These are phyloP conservation scores for Solanum pinnatisectum DNA, from an alignment of 257 asterid species.

Conservation along the genomic window DNA sequence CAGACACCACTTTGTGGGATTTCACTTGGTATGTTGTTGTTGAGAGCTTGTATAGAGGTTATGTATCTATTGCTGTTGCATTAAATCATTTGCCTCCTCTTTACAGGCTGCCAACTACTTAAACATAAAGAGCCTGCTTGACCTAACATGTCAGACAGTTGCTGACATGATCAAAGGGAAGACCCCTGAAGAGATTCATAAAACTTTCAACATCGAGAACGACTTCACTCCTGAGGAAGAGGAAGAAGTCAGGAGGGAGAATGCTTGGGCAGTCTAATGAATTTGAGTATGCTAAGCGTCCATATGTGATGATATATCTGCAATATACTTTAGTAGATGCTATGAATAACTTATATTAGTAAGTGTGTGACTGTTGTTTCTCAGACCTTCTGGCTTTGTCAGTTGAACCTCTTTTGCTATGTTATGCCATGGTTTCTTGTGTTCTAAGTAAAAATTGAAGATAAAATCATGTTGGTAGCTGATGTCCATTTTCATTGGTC, in stretches of 20 bases:
- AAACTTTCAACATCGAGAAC: conserved; percentile 45
- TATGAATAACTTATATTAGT: neutral
- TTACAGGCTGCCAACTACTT: conserved; percentile 67
- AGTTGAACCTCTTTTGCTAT: neutral
- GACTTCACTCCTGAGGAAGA: conserved; percentile 61
- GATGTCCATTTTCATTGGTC: neutral
- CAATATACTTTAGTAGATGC: neutral
- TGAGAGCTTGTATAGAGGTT: neutral
- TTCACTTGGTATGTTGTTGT: neutral
- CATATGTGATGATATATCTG: neutral
- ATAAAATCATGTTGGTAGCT: neutral
- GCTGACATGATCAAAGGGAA: conserved; percentile 65
- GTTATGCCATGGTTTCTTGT: neutral
- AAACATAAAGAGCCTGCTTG: conserved; percentile 52
- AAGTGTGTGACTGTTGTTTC: neutral
- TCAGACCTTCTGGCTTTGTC: neutral
- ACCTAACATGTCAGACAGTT: conserved; percentile 52
- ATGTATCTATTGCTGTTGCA: neutral
- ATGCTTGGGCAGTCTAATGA: conserved; percentile 56
- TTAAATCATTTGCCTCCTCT: neutral
- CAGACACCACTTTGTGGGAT: too few relatives aligned
- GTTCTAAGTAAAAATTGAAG: neutral
- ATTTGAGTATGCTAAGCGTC: neutral
- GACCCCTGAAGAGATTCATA: conserved; percentile 59
- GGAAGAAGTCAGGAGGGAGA: conserved; percentile 40